Percentiles rank a stretch among this genome's conserved stretches.
phyloP scores from a whole-genome alignment of 73 alveolate species.

The Tetrahymena borealis region DNA sequence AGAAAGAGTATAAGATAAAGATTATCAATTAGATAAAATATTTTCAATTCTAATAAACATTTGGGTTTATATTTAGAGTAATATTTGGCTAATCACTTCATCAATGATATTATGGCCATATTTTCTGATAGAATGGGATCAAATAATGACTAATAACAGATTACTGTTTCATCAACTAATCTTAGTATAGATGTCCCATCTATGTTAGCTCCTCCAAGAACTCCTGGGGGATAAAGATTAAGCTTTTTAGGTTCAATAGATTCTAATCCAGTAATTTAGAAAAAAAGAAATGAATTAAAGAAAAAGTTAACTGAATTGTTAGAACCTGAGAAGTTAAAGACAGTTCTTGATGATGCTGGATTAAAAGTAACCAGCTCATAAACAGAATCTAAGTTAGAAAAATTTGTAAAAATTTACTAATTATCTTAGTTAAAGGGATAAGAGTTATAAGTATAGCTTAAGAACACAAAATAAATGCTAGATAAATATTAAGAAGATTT shows the following conservation, averaged over 20 bases:
- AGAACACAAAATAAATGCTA: not conserved
- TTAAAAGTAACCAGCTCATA: not conserved
- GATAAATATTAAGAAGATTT: not conserved
- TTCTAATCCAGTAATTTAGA: not conserved
- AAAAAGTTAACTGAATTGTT: not conserved
- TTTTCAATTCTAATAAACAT: not conserved
- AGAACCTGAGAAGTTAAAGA: not conserved
- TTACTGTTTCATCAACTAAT: not conserved
- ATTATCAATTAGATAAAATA: not conserved
- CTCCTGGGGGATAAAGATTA: not conserved
- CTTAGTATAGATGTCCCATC: not conserved
- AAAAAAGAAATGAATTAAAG: not conserved
- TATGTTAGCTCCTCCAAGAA: not conserved
- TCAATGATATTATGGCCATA: not conserved
- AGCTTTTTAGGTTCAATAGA: not conserved
- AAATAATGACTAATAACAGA: not conserved
- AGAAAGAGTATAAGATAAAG: not conserved
- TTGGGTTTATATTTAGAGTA: not conserved
- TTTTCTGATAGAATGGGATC: not conserved
- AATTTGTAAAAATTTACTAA: not conserved
- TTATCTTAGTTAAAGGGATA: not conserved
- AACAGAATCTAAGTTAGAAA: not conserved
- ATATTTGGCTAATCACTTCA: not conserved
- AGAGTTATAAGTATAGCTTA: not conserved
- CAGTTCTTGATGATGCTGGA: not conserved